phyloP scores from a whole-genome alignment of 139 green algal species.

The Chlamydomonas sp. region DNA sequence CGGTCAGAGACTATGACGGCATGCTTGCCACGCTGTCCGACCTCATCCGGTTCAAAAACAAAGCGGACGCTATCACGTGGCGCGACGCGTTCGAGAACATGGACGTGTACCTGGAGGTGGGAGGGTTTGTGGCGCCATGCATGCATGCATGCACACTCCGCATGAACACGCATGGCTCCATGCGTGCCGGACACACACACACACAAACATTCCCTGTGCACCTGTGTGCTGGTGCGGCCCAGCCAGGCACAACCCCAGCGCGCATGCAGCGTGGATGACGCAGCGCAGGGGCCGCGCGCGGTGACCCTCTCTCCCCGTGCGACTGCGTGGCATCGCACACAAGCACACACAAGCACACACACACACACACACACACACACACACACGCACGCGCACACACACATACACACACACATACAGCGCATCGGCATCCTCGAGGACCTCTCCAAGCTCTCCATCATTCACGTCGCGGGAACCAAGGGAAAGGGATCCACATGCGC shows the following conservation, averaged over 20 bases:
- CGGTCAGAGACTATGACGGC: too few species aligned
- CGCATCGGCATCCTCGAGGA: constrained; percentile 47
- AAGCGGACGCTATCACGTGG: constrained; percentile 49
- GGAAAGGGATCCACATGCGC: constrained; percentile 87
- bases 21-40: constrained; percentile 41
- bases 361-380: not conserved
- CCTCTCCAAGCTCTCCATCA: constrained; percentile 58
- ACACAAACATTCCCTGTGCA: constrained; percentile 2
- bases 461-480: constrained; percentile 89
- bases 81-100: constrained; percentile 66
- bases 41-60: constrained; percentile 58
- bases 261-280: too few species aligned
- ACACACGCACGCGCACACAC: not conserved
- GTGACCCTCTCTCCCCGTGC: too few species aligned
- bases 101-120: constrained; percentile 62
- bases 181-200: constrained; percentile 8
- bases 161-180: not conserved
- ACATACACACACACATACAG: constrained; percentile 29
- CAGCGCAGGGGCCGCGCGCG: too few species aligned
- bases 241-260: too few species aligned
- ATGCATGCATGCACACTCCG: not conserved
- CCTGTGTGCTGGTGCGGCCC: too few species aligned
- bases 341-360: too few species aligned
- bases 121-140: not conserved
- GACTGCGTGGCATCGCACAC: too few species aligned